Evolutionary conservation across 306 rosid genomes (phyloP), one percentile per base, ranked within the genome.

Genomic region (Cucumis cinereus): DNA sequence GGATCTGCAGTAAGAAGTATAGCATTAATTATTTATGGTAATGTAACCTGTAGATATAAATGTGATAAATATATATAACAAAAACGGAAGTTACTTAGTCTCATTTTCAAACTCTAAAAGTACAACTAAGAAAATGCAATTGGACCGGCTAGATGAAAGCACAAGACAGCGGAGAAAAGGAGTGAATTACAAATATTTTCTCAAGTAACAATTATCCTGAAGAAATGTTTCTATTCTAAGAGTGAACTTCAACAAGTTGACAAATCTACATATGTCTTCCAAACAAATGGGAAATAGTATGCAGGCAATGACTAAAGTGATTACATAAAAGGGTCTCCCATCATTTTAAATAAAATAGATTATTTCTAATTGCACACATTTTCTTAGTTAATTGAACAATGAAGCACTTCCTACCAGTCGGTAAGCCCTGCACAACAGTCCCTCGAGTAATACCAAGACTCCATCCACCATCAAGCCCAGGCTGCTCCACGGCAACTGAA

Each of bases 401-500:
- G 10, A 80, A 77, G 33, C 41, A 84, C 26, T 66, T 47, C 57
- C 45, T 84, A 92, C 99, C 99, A 78, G 89, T 73, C 62, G 72
- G 60, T 30, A 86, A 83, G 58, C 97, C 96, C 63, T 90, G 97
- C 79, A 92, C 83, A 79, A 89, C 76, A 67, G 90, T 90, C 80
- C 99, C 96, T 73, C 96, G 88, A 6, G 99, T 94, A 71, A 94
- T 89, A 45, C 93, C 95, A 73, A 81, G 68, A 19, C 88, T 78
- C 92, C 99, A 94, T 49, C 91, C 90, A 63, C 96, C 93, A 81
- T 87, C 96, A 35, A 36, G 35, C 63, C 82, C 88, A 73, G 90
- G 88, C 88, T 94, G 91, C 90, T 94, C 96, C 45, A 89, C 84
- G 38, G 97, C 90, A 74, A 90, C 95, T 8, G 98, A 91, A 71